Conservation (phyloP, 305 asterid genomes). For the Solanum hybrid region DNA sequence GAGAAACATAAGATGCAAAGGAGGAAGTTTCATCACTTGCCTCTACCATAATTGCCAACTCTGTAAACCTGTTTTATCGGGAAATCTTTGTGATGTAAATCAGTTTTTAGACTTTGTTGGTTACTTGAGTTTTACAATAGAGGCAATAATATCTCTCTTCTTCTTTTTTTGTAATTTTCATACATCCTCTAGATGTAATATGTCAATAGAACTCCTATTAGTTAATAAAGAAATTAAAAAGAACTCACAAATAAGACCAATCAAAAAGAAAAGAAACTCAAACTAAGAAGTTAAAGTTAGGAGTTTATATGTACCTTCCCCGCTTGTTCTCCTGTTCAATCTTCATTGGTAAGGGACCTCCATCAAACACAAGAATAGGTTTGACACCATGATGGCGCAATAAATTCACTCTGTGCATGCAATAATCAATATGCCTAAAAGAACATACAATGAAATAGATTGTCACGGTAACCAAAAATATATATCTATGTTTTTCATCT, state of each 20-base stretch:
- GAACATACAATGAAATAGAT: not conserved
- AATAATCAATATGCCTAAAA: slow-evolving; percentile 76
- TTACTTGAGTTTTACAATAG: not conserved
- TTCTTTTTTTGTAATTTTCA: not conserved
- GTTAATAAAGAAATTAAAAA: not conserved
- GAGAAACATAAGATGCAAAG: not conserved
- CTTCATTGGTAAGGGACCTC: slow-evolving; percentile 94
- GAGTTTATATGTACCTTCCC: slow-evolving; percentile 44
- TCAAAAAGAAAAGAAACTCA: not conserved
- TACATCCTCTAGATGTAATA: not conserved
- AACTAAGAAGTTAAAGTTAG: not conserved
- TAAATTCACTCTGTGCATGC: slow-evolving; percentile 94
- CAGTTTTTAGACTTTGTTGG: not conserved
- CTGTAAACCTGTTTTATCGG: not conserved
- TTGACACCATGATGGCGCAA: slow-evolving; percentile 73
- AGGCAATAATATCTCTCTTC: not conserved
- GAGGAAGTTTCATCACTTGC: not conserved
- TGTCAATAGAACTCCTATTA: not conserved
- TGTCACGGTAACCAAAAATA: not conserved
- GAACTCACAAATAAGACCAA: not conserved
- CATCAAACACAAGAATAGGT: slow-evolving; percentile 89
- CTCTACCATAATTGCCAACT: not conserved
- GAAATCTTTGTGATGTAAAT: not conserved
- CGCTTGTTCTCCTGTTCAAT: slow-evolving; percentile 82
- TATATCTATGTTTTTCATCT: not conserved